Evolutionary conservation across 345 rosid genomes (phyloP), one percentile per base, ranked within the genome.

Genomic region (Passiflora organensis): DNA sequence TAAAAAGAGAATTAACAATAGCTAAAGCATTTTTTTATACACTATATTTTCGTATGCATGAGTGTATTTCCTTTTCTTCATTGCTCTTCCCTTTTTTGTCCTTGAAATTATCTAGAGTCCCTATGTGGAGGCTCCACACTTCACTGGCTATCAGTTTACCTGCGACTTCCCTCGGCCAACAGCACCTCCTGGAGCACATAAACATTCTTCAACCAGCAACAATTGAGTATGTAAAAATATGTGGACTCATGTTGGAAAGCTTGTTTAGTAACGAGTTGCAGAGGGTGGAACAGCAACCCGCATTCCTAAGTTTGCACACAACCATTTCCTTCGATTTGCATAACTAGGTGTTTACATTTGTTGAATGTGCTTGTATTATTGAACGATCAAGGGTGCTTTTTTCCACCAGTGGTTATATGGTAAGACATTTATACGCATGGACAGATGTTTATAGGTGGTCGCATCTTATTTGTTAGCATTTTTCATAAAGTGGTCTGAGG

Each of bases 171-270:
- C 91, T 17, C 65, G 56, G 65, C 94, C 94, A 19, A 76, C 80
- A 0, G 79, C 91, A 1, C 95, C 95, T 24, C 88, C 89, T 10
- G 90, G 91, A 37, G 90, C 87, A 15, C 73, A 65, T 51, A 85
- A 82, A 72, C 82, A 75, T 52, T 64, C 82, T 58, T 75, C 73
- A 12, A 59, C 59, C 10, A 72, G 84, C 70, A 46, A 58, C 39
- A 65, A 64, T 17, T 65, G 74, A 77, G 37, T 8, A 8, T 28
- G 34, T 8, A 28, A 54, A 65, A 56, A 46, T 14, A 28, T n/a
- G n/a, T 48, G 53, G 39, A 32, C 53, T 46, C 14, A 3, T 18
- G 41, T 14, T 36, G 22, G 32, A 45, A 48, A 55, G 68, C 59
- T 61, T 62, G 62, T 62, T 10, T 38, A 38, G 24, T 10, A 28